Percentiles rank a stretch among this genome's conserved stretches.
Conservation (phyloP, 306 rosid species). For the Cicer bijugum region DNA sequence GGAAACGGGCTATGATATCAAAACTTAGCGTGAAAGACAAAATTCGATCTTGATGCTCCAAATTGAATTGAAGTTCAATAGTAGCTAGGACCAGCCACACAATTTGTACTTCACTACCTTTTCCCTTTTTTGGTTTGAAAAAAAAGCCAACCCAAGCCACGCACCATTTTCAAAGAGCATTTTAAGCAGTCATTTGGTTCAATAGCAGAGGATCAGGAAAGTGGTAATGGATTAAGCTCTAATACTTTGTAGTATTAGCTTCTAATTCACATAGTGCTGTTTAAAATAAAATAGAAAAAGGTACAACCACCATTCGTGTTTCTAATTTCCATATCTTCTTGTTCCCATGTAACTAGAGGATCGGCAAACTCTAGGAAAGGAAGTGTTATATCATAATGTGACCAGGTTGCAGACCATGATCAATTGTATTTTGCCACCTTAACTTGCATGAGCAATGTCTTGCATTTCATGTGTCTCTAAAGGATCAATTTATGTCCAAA, state of each 20-base stretch:
- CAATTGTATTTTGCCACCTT: neutral
- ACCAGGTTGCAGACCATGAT: neutral
- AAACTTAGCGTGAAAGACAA: constrained; percentile 47
- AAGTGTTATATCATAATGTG: neutral
- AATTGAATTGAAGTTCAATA: constrained; percentile 20
- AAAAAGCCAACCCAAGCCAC: constrained; percentile 9
- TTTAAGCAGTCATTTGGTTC: neutral
- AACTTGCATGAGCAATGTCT: neutral
- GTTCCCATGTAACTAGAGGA: neutral
- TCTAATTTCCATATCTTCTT: neutral
- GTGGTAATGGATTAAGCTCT: too few relatives aligned
- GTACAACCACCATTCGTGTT: constrained; percentile 43
- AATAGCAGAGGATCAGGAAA: too few relatives aligned
- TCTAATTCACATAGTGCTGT: too few relatives aligned
- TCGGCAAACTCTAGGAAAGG: neutral
- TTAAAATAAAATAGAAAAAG: constrained; percentile 52
- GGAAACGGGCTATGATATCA: constrained; percentile 16
- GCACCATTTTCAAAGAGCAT: neutral
- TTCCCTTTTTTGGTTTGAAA: constrained; percentile 17
- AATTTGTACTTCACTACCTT: neutral
- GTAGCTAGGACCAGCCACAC: constrained; percentile 1
- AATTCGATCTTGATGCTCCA: constrained; percentile 11
- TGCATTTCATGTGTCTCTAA: too few relatives aligned
- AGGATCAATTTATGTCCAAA: neutral
- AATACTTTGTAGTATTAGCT: too few relatives aligned